Conservation (phyloP, 2,329 filamentous ascomycete species). For the Aspergillus novoparasiticus region DNA sequence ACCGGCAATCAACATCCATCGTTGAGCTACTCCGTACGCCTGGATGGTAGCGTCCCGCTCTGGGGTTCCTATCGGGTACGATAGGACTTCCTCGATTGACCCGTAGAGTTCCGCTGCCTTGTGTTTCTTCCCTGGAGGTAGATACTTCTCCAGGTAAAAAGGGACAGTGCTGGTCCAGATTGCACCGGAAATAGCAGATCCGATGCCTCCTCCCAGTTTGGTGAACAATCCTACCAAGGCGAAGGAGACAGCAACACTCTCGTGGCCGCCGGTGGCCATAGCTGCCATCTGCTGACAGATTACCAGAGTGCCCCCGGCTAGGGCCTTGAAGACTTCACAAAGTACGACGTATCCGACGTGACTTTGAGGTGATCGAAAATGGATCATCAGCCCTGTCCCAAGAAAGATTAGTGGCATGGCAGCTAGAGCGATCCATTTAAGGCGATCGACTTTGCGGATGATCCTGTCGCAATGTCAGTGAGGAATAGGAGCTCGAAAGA, state of each 20-base stretch:
- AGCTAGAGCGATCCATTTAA: conserved; percentile 24
- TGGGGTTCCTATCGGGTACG: conserved; percentile 45
- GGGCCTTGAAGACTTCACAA: conserved; percentile 26
- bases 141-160: conserved; percentile 15
- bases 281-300: conserved; percentile 26
- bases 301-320: conserved; percentile 24
- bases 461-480: conserved; percentile 1
- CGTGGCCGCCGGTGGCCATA: conserved; percentile 25
- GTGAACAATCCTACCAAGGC: conserved; percentile 26
- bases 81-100: conserved; percentile 16
- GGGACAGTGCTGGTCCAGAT: conserved; percentile 29
- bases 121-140: conserved; percentile 19
- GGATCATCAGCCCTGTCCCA: conserved; percentile 26
- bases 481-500: background rate
- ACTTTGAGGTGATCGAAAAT: conserved; percentile 23
- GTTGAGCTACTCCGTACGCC: conserved; percentile 53
- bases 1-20: conserved; percentile 43
- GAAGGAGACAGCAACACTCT: conserved; percentile 25
- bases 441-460: conserved; percentile 21
- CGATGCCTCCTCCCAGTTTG: conserved; percentile 24
- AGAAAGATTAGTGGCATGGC: conserved; percentile 25
- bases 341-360: conserved; percentile 22
- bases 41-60: conserved; percentile 48
- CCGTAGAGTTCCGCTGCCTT: conserved; percentile 22
- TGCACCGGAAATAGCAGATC: conserved; percentile 25